Percentiles rank a stretch among this genome's conserved stretches.
Evolutionary conservation across 345 rosid species (phyloP).

Genomic region (Iberis pinnata): DNA sequence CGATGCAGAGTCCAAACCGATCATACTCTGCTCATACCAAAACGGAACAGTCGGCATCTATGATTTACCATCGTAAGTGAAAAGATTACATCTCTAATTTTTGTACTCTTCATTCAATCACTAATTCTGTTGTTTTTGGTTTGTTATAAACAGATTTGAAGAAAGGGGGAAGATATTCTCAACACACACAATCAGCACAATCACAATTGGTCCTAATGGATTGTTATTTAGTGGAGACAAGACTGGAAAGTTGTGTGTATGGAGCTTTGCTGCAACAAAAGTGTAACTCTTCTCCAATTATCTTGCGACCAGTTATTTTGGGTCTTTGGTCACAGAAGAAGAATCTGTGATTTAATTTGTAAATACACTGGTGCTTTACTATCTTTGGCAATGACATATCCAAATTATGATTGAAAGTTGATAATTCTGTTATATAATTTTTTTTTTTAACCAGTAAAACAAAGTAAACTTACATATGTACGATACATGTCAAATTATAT

Average conservation of each 20-base stretch:
- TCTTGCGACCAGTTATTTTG: no score
- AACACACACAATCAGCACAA: conserved; percentile 24
- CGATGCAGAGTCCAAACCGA: conserved; percentile 34
- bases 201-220: conserved; percentile 33
- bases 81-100: not conserved
- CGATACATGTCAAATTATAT: no score
- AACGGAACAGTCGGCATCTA: conserved; percentile 34
- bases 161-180: conserved; percentile 47
- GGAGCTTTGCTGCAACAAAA: no score
- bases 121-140: not conserved
- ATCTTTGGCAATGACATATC: no score
- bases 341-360: no score
- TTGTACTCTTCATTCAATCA: not conserved
- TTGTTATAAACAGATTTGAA: not conserved
- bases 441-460: no score
- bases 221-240: conserved; percentile 48
- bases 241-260: conserved; percentile 25
- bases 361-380: no score
- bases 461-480: no score
- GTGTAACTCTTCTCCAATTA: no score
- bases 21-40: conserved; percentile 34
- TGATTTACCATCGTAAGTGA: conserved; percentile 41
- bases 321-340: no score
- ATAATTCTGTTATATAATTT: no score
- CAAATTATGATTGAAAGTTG: no score